Evolutionary conservation across 768 basidiomycete genomes (phyloP), one percentile per base, ranked within the genome.

Genomic region (Lentinula edodes): DNA sequence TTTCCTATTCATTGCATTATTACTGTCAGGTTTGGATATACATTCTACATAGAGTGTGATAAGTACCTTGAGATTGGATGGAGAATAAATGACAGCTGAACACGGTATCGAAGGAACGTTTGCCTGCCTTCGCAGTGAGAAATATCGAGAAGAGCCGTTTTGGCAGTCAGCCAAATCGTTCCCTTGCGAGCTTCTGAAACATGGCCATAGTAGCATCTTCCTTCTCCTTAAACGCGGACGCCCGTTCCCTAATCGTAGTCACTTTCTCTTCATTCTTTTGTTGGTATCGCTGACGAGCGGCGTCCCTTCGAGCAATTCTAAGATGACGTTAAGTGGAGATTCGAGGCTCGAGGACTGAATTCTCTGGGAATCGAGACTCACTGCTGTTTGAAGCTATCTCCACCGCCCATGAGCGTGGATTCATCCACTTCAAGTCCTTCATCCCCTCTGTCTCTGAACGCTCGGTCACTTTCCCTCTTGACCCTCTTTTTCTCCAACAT

Each of bases 161-260:
- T 6, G 28, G 28, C 46, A 12, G 18, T 81, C 72, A 93, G 35
- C 93, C 93, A 66, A 91, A 96, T 60, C 90, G 78, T 68, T 90
- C 81, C 71, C 90, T 93, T n/a, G 94, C 95, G 70, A 96, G 75
- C 65, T 89, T 86, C 74, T 91, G 91, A 73, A 97, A 94, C 93
- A 95, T 95, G 61, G 93, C 93, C 93, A 98, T 98, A 0, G 93
- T 97, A 16, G 87, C 90, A 71, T 86, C 87, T 68, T 97, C 94
- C 69, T 91, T 95, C 69, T 89, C 86, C 66, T 82, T 86, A 61
- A 86, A 77, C 5, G 82, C 86, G 23, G 68, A 77, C 0, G 82
- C 78, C 60, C 89, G 83, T 69, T 95, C 92, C 45, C 84, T 81
- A 12, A 78, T 69, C 1, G 73, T 80, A 32, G 78, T 76, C 4